A percentile compares a stretch with the other conserved stretches of the same genome.
These are phyloP conservation scores for Tolypocladium tundrense DNA, from an alignment of 2,329 filamentous ascomycete species.

Conservation along the genomic window DNA sequence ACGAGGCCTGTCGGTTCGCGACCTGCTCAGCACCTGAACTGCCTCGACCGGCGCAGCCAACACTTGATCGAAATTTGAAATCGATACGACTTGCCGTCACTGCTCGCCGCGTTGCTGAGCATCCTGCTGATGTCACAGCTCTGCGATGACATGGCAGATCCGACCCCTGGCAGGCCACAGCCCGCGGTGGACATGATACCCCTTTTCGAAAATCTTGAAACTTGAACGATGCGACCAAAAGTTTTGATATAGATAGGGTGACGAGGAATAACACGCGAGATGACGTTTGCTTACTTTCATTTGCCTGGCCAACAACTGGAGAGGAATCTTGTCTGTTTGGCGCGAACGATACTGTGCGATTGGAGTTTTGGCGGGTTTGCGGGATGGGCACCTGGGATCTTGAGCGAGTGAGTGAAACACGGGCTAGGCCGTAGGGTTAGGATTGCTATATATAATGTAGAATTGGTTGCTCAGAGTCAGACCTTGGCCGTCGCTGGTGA, in stretches of 20 bases:
- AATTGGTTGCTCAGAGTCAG: background rate
- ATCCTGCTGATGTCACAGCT: background rate
- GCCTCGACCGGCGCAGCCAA: background rate
- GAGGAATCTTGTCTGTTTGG: background rate
- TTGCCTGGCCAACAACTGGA: background rate
- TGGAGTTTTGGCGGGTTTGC: background rate
- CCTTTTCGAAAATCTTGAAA: background rate
- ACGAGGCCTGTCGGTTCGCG: slow-evolving; percentile 43
- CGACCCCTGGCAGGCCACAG: background rate
- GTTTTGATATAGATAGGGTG: background rate
- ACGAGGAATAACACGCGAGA: background rate
- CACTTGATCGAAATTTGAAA: background rate
- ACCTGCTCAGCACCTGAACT: slow-evolving; percentile 40
- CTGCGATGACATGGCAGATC: background rate
- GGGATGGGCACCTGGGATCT: background rate
- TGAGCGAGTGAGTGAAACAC: background rate
- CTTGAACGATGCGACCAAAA: background rate
- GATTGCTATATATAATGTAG: background rate
- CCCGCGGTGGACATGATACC: slow-evolving; percentile 1
- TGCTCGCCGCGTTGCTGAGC: background rate
- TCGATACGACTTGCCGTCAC: background rate
- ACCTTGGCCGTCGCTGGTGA: too few relatives aligned
- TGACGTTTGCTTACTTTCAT: background rate
- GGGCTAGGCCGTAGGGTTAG: background rate
- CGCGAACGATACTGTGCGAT: background rate